These are phyloP conservation scores for Vitellaria paradoxa DNA, from an alignment of 179 eudicot genomes.

Conservation along the genomic window DNA sequence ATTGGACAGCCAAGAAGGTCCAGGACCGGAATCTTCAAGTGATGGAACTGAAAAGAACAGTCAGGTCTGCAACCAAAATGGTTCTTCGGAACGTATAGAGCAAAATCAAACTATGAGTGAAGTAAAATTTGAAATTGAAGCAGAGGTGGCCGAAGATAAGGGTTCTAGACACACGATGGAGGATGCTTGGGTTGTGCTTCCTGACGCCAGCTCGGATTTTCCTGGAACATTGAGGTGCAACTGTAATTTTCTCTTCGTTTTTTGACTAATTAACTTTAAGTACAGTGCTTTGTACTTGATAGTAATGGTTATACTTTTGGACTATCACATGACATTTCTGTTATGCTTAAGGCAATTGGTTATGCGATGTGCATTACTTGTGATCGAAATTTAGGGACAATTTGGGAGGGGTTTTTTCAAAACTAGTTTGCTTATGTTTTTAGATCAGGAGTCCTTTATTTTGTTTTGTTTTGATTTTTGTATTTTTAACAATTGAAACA, in stretches of 20 bases:
- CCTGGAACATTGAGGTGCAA: conserved; percentile 41
- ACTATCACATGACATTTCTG: not conserved
- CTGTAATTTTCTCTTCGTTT: not conserved
- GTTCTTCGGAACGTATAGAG: conserved; percentile 10
- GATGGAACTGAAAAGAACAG: not conserved
- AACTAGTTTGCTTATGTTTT: too few relatives aligned
- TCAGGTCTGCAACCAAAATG: not conserved
- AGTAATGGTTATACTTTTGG: not conserved
- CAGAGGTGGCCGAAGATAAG: conserved; percentile 69
- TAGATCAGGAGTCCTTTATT: too few relatives aligned
- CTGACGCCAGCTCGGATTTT: conserved; percentile 34
- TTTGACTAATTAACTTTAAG: not conserved
- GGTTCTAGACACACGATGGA: conserved; percentile 77
- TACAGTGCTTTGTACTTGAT: not conserved
- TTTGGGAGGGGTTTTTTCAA: not conserved
- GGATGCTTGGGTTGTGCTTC: conserved; percentile 67
- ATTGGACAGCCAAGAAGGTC: conserved; percentile 1
- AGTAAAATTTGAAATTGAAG: conserved; percentile 46
- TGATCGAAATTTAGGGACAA: not conserved
- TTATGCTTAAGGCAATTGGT: too few relatives aligned
- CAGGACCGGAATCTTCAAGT: not conserved
- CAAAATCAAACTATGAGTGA: conserved; percentile 2
- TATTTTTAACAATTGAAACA: too few relatives aligned
- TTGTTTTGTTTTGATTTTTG: not conserved
- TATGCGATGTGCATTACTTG: not conserved